phyloP scores from a whole-genome alignment of 2,329 filamentous ascomycete genomes.

The Thelonectria blattea region DNA sequence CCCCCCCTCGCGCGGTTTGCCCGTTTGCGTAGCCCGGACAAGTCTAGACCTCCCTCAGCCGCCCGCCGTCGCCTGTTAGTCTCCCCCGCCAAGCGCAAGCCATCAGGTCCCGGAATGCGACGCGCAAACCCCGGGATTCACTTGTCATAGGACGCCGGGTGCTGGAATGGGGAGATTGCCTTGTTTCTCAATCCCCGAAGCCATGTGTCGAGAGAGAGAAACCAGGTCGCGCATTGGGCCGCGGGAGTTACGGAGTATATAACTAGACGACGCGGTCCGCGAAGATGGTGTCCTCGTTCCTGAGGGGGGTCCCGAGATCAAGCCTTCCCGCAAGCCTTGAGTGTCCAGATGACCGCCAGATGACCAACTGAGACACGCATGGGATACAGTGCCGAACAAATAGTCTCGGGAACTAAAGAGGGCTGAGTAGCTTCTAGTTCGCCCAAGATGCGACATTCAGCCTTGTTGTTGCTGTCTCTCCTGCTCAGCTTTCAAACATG shows the following conservation, averaged over 20 bases:
- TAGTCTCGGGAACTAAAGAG: neutral
- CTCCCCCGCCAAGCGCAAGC: too few relatives aligned
- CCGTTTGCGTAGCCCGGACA: neutral
- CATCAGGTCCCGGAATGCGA: neutral
- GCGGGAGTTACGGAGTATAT: neutral
- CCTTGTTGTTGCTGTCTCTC: constrained; percentile 7
- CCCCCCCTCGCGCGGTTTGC: neutral
- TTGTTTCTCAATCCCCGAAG: neutral
- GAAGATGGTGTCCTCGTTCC: neutral
- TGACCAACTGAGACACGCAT: neutral
- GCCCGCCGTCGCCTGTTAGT: neutral
- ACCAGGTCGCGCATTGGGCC: neutral
- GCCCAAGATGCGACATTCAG: constrained; percentile 4
- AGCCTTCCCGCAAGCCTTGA: neutral
- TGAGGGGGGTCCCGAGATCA: too few relatives aligned
- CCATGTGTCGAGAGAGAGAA: neutral
- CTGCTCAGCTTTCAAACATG: constrained; percentile 3
- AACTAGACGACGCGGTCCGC: neutral
- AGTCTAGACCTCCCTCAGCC: neutral
- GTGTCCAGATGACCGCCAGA: too few relatives aligned
- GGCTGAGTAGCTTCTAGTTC: neutral
- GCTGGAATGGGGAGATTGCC: neutral
- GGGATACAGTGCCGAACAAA: neutral
- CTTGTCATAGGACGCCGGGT: neutral
- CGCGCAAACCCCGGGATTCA: neutral